These are phyloP conservation scores for Aspergillus melleus DNA, from an alignment of 2,329 filamentous ascomycete species.

Conservation along the genomic window DNA sequence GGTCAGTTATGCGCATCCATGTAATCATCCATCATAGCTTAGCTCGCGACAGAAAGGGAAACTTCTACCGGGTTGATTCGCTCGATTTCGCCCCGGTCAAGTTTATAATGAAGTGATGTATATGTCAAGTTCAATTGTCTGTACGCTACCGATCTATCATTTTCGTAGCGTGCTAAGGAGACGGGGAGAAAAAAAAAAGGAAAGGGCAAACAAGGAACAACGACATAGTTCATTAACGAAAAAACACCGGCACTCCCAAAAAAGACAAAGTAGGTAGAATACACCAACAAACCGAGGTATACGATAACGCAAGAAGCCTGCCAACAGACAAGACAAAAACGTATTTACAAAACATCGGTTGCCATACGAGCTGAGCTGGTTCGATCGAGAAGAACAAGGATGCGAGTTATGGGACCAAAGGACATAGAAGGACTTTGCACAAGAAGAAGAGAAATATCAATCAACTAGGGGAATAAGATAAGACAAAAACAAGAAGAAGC, in stretches of 20 bases:
- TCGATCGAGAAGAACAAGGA: neutral
- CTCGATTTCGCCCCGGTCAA: neutral
- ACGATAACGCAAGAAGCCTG: neutral
- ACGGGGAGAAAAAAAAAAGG: neutral
- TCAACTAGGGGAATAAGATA: constrained; percentile 11
- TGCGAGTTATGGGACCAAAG: neutral
- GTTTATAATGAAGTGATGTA: neutral
- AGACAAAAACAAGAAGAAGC: constrained; percentile 15
- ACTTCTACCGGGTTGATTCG: neutral
- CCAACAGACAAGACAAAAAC: neutral
- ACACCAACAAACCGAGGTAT: neutral
- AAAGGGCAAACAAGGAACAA: constrained; percentile 3
- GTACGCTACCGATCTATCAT: neutral
- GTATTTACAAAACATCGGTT: neutral
- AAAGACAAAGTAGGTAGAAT: neutral
- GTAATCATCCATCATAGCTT: neutral
- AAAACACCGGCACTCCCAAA: constrained; percentile 13
- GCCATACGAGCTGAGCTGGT: neutral
- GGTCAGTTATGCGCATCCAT: neutral
- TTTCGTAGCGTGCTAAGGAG: neutral
- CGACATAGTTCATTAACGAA: constrained; percentile 11
- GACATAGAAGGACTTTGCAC: neutral
- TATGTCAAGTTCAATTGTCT: neutral
- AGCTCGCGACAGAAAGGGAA: neutral
- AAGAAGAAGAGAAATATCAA: neutral